A percentile compares a stretch with the other conserved stretches of the same genome.
These are phyloP conservation scores for Astragalus membranaceus DNA, from an alignment of 306 rosid species.

Conservation along the genomic window DNA sequence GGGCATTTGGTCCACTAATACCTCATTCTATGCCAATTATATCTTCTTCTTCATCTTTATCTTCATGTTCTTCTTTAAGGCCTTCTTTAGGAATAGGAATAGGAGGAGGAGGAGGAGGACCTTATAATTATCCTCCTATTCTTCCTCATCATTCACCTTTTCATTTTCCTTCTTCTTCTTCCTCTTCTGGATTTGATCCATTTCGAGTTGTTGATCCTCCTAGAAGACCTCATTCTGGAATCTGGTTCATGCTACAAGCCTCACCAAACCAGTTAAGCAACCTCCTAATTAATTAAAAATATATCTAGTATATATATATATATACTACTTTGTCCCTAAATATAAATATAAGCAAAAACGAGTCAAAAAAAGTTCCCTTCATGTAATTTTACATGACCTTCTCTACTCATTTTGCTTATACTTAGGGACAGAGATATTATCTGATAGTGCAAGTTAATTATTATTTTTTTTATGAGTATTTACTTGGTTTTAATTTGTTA, in stretches of 20 bases:
- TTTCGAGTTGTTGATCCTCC: conserved; percentile 82
- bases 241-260: conserved; percentile 95
- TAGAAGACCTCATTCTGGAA: conserved; percentile 78
- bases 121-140: background rate
- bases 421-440: too few relatives aligned
- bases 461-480: background rate
- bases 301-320: too few relatives aligned
- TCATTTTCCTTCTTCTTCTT: conserved; percentile 32
- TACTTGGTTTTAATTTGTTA: conserved; percentile 12
- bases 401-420: too few relatives aligned
- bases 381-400: too few relatives aligned
- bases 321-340: too few relatives aligned
- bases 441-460: too few relatives aligned
- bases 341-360: too few relatives aligned
- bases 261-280: conserved; percentile 77
- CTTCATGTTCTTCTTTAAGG: conserved; percentile 35
- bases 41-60: conserved; percentile 30
- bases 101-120: conserved; percentile 1
- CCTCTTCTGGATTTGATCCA: conserved; percentile 23
- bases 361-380: too few relatives aligned
- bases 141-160: conserved; percentile 37
- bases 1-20: conserved; percentile 53
- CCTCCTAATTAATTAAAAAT: background rate
- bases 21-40: conserved; percentile 18
- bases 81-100: conserved; percentile 20